These are phyloP conservation scores for Decorospora gaudefroyi DNA, from an alignment of 2,329 filamentous ascomycete genomes.

Conservation along the genomic window DNA sequence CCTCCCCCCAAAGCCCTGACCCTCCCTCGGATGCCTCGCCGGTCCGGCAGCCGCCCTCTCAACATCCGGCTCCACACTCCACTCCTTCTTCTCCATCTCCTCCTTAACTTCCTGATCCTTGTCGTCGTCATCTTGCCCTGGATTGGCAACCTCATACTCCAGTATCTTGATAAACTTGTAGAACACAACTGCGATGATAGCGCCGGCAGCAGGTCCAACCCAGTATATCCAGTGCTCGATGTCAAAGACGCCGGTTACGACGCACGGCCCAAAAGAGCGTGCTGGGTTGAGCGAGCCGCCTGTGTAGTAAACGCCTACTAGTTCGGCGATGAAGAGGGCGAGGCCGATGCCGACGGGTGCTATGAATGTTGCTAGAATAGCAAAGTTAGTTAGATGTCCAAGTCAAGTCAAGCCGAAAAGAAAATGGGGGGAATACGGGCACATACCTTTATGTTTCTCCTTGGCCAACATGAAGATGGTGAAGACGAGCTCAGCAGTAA, in stretches of 20 bases:
- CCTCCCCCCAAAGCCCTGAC: constrained; percentile 11
- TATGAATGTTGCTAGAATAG: constrained; percentile 61
- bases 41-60: constrained; percentile 4
- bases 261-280: constrained; percentile 54
- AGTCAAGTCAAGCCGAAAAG: background rate
- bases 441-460: constrained; percentile 66
- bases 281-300: constrained; percentile 55
- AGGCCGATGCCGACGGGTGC: constrained; percentile 74
- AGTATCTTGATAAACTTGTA: constrained; percentile 55
- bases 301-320: constrained; percentile 57
- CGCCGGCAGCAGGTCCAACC: constrained; percentile 52
- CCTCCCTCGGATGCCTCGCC: background rate
- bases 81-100: constrained; percentile 20
- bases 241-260: constrained; percentile 49
- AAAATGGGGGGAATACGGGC: background rate
- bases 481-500: constrained; percentile 47
- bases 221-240: constrained; percentile 57
- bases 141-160: constrained; percentile 47
- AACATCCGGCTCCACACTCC: constrained; percentile 9
- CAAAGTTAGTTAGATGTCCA: constrained; percentile 4
- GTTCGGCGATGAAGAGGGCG: constrained; percentile 66
- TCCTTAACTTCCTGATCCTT: constrained; percentile 29
- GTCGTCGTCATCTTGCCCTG: constrained; percentile 43
- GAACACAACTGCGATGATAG: constrained; percentile 55
- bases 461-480: constrained; percentile 64